phyloP scores from a whole-genome alignment of 1,139 yeast species.

The Fermentozyma sake region DNA sequence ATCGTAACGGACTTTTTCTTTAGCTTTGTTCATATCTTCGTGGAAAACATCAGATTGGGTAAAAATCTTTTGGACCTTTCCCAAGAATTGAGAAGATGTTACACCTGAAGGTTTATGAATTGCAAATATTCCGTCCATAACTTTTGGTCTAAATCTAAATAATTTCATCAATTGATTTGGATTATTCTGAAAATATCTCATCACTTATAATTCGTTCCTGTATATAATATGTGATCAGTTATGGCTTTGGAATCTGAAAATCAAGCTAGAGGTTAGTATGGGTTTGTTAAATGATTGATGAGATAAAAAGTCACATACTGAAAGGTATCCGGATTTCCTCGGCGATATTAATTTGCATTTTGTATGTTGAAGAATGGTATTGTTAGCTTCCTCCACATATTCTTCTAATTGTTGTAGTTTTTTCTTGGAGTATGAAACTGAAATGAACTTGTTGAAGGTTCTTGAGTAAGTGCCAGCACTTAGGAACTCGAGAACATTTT shows the following conservation, averaged over 20 bases:
- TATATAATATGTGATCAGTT: slow-evolving; percentile 1
- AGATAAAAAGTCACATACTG: slow-evolving; percentile 32
- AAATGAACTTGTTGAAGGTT: slow-evolving; percentile 13
- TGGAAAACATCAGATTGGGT: slow-evolving; percentile 58
- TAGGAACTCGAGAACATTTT: slow-evolving; percentile 42
- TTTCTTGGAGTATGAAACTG: slow-evolving; percentile 22
- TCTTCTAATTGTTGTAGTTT: slow-evolving; percentile 38
- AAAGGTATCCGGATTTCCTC: slow-evolving; percentile 54
- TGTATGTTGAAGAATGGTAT: slow-evolving; percentile 15
- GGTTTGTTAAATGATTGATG: background rate
- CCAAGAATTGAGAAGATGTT: slow-evolving; percentile 72
- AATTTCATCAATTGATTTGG: slow-evolving; percentile 3
- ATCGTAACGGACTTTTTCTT: slow-evolving; percentile 25
- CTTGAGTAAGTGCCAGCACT: slow-evolving; percentile 34
- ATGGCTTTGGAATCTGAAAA: slow-evolving; percentile 45
- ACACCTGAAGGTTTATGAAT: slow-evolving; percentile 84
- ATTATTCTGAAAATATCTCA: slow-evolving; percentile 2
- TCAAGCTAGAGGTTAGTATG: slow-evolving; percentile 30
- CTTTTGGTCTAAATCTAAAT: slow-evolving; percentile 8
- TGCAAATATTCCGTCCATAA: slow-evolving; percentile 90
- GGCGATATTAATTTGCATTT: slow-evolving; percentile 50
- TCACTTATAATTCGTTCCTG: slow-evolving; percentile 2
- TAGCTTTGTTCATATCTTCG: slow-evolving; percentile 44
- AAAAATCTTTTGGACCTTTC: slow-evolving; percentile 59
- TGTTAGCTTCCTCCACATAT: slow-evolving; percentile 43